These are phyloP conservation scores for Entamoeba histolytica DNA, from an alignment of 208 protist genomes.

Conservation along the genomic window DNA sequence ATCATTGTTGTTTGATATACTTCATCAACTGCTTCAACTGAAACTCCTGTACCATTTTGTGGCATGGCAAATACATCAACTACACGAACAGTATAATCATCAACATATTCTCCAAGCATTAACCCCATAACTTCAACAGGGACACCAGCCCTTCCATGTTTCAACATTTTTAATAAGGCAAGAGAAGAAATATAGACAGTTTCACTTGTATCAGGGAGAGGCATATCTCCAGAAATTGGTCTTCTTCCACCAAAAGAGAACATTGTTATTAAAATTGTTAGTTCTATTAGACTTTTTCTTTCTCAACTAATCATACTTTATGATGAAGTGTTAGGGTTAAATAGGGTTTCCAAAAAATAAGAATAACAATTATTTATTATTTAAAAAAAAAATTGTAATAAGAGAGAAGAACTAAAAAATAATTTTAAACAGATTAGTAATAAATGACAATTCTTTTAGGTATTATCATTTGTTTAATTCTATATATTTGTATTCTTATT, in stretches of 20 bases:
- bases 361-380: too few relatives aligned
- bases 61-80: constrained; percentile 42
- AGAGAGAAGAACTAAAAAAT: too few relatives aligned
- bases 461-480: neutral
- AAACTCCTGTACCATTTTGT: constrained; percentile 70
- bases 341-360: too few relatives aligned
- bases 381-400: too few relatives aligned
- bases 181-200: constrained; percentile 94
- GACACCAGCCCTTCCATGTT: constrained; percentile 92
- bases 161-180: constrained; percentile 97
- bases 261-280: too few relatives aligned
- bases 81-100: constrained; percentile 92
- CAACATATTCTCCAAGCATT: constrained; percentile 98
- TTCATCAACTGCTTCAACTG: constrained; percentile 94
- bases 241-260: neutral
- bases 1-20: constrained; percentile 99
- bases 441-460: neutral
- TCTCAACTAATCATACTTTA: too few relatives aligned
- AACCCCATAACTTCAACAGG: constrained; percentile 99
- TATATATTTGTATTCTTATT: neutral
- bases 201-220: constrained; percentile 75
- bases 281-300: too few relatives aligned
- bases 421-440: too few relatives aligned
- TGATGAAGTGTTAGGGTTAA: too few relatives aligned
- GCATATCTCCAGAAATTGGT: neutral